Conservation (phyloP, 495 filamentous ascomycete species). For the Niebla homalea region DNA sequence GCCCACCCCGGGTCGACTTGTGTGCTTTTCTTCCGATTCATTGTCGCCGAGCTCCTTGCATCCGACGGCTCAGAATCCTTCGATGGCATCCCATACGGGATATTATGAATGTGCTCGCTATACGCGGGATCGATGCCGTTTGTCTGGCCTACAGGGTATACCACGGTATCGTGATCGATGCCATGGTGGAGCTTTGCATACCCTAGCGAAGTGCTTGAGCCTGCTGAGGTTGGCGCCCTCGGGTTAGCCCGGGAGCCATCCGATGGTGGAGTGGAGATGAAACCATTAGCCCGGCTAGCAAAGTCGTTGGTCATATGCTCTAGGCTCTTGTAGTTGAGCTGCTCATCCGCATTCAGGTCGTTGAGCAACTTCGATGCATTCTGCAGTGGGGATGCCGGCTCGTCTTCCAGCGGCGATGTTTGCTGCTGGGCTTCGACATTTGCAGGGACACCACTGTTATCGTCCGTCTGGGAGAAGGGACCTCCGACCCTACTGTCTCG, state of each 20-base stretch:
- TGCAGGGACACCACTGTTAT: constrained; percentile 14
- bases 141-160: constrained; percentile 80
- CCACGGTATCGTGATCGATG: constrained; percentile 62
- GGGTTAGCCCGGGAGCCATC: constrained; percentile 28
- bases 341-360: constrained; percentile 63
- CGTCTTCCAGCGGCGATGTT: constrained; percentile 44
- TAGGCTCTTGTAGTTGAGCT: constrained; percentile 59
- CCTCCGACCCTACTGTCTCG: constrained; percentile 44
- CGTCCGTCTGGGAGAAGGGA: constrained; percentile 28
- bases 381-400: constrained; percentile 69
- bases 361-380: constrained; percentile 81
- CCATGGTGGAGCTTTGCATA: constrained; percentile 34
- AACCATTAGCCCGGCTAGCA: constrained; percentile 37
- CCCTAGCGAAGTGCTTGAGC: constrained; percentile 35
- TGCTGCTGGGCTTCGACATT: constrained; percentile 24
- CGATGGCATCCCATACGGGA: constrained; percentile 64
- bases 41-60: constrained; percentile 33
- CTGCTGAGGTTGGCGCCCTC: constrained; percentile 35
- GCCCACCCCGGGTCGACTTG: constrained; percentile 68
- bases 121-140: constrained; percentile 92
- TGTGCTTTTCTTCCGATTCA: constrained; percentile 52
- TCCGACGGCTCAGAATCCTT: constrained; percentile 41
- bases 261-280: constrained; percentile 32
- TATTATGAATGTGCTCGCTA: constrained; percentile 84
- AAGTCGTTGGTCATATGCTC: constrained; percentile 63